Evolutionary conservation across 805 yeast species (phyloP).

Genomic region (Saccharomyces cerevisiae): DNA sequence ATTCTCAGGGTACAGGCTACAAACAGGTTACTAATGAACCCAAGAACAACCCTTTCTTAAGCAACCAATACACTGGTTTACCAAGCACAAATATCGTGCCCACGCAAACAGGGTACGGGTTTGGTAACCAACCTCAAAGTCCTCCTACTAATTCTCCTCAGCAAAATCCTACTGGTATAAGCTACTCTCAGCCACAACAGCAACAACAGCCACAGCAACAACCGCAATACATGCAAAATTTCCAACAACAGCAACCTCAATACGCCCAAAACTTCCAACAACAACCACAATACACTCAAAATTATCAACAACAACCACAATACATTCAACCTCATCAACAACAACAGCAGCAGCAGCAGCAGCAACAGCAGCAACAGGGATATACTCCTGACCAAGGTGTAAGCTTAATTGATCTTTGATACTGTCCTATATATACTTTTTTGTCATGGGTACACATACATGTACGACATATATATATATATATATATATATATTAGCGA

Average conservation of each 20-base stretch:
- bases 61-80: slow-evolving; percentile 65
- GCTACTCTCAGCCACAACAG: not conserved
- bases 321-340: not conserved
- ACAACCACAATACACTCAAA: not conserved
- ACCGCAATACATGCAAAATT: not conserved
- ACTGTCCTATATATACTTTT: not conserved
- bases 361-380: slow-evolving; percentile 20
- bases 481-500: not conserved
- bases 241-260: slow-evolving; percentile 1
- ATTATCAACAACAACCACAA: not conserved
- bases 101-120: slow-evolving; percentile 86
- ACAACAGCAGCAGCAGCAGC: slow-evolving; percentile 8
- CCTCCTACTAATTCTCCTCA: not conserved
- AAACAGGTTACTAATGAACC: slow-evolving; percentile 39
- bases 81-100: slow-evolving; percentile 62
- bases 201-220: not conserved
- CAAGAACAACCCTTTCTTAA: slow-evolving; percentile 38
- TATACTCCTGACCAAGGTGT: slow-evolving; percentile 23
- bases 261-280: not conserved
- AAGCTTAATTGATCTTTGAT: slow-evolving; percentile 25
- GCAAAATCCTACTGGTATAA: not conserved
- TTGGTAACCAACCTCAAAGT: slow-evolving; percentile 59
- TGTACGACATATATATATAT: not conserved
- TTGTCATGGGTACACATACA: not conserved
- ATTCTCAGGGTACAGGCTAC: slow-evolving; percentile 81